Base-by-base conservation (phyloP, 495 filamentous ascomycete species). In the Hyphodiscus hymeniophilus region DNA sequence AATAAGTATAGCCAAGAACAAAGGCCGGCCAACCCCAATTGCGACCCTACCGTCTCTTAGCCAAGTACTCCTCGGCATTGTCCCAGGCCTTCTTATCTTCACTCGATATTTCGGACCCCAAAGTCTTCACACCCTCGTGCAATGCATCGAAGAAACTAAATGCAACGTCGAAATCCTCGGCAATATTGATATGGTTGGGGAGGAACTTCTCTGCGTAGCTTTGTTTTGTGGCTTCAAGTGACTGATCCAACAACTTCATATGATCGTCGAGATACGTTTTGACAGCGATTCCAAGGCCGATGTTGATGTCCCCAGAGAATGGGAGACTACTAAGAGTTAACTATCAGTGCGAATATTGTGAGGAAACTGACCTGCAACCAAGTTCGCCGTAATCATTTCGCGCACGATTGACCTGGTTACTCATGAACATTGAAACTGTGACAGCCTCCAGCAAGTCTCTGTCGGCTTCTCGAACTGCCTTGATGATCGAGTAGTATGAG, bases 181-280 rank as follows among this genome's bases (percentile, higher is more conserved):
- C 66, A 59, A 95, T 85, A 54, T 85, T 77, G 17, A 81, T 72
- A 28, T 82, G 83, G 56, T 86, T 82, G 13, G 85, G 84, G 56
- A 96, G 64, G 48, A 62, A 91, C 65, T 76, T 86, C 2, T 65
- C 70, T 20, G 81, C 78, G 53, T 87, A 74, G 1, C 64, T 56
- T 16, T 54, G 55, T 31, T 64, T 55, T 38, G 69, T 79, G 61
- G 81, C 81, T 43, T 76, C 74, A 10, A 77, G 72, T 10, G 77
- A 69, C 4, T 76, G 75, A 21, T 83, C 80, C 10, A 28, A n/a
- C 8, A 74, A 68, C 4, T 79, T 75, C 35, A 79, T 66, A 21
- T 76, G 68, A 44, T 96, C 91, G 58, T 99, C 94, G 17, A 99
- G 75, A 62, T 94, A 91, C 5, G 86, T 89, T 63, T 94, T 89